Evolutionary conservation across 345 rosid species (phyloP).

Genomic region (Eucalyptus albens): DNA sequence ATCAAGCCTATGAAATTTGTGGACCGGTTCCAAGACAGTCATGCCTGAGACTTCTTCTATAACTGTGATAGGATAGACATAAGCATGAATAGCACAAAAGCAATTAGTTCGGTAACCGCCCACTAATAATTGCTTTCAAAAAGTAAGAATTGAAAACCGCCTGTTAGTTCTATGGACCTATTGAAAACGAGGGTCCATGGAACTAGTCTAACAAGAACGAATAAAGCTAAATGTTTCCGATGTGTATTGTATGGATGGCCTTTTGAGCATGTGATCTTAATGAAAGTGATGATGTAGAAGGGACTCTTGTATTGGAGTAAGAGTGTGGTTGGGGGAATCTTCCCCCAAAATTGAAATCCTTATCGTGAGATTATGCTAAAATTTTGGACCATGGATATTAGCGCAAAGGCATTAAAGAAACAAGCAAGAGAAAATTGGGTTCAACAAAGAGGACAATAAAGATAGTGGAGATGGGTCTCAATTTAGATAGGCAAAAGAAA

Average conservation of each 20-base stretch:
- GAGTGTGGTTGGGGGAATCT: background rate
- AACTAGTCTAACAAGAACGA: background rate
- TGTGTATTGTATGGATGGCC: background rate
- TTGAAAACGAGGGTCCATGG: background rate
- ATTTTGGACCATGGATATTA: background rate
- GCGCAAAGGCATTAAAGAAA: background rate
- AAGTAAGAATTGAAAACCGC: background rate
- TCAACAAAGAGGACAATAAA: background rate
- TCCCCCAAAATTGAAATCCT: background rate
- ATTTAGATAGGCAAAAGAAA: background rate
- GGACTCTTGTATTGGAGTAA: background rate
- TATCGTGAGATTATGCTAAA: background rate
- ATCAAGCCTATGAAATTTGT: background rate
- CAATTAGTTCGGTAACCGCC: background rate
- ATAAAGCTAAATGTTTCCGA: background rate
- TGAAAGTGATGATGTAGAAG: background rate
- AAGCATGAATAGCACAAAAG: background rate
- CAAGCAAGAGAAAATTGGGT: background rate
- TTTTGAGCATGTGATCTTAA: background rate
- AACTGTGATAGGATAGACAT: background rate
- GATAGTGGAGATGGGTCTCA: background rate
- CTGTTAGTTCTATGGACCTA: no score
- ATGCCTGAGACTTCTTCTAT: background rate
- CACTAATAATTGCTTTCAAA: background rate
- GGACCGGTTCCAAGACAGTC: background rate